A percentile compares a stretch with the other conserved stretches of the same genome.
Conservation (phyloP, 1,139 yeast genomes). For the Scheffersomyces illinoinensis region DNA sequence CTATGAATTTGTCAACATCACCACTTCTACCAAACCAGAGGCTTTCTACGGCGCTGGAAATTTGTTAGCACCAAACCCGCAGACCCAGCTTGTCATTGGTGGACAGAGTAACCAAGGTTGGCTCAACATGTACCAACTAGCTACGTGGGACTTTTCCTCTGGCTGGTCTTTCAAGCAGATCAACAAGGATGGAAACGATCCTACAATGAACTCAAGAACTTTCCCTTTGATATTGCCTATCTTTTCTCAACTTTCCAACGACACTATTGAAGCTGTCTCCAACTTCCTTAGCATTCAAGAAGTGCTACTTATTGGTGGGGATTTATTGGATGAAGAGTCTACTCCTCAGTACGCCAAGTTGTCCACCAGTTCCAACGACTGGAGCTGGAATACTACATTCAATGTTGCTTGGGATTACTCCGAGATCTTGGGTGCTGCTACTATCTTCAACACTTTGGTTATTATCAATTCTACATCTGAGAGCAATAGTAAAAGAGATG, state of each 20-base stretch:
- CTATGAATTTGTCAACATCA: constrained; percentile 29
- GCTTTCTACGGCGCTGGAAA: constrained; percentile 50
- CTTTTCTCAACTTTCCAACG: constrained; percentile 26
- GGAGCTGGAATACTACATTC: constrained; percentile 42
- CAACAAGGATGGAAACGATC: constrained; percentile 18
- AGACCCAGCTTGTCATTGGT: constrained; percentile 47
- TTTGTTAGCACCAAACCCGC: constrained; percentile 44
- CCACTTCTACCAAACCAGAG: constrained; percentile 50
- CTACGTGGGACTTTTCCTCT: constrained; percentile 57
- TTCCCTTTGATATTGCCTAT: constrained; percentile 49
- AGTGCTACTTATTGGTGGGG: constrained; percentile 43
- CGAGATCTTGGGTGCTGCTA: constrained; percentile 42
- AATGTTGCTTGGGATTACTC: constrained; percentile 15
- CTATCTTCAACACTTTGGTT: constrained; percentile 44
- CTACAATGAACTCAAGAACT: constrained; percentile 47
- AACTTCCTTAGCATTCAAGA: constrained; percentile 23
- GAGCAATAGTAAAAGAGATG: constrained; percentile 10
- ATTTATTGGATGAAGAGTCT: constrained; percentile 25
- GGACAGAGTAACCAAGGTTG: constrained; percentile 57
- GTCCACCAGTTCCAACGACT: constrained; percentile 30
- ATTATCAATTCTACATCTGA: constrained; percentile 26
- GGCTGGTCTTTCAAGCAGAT: constrained; percentile 57
- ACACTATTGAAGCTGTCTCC: constrained; percentile 16
- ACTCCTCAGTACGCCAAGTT: constrained; percentile 44
- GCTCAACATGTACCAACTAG: constrained; percentile 62